Percentiles rank a stretch among this genome's conserved stretches.
phyloP scores from a whole-genome alignment of 768 basidiomycete species.

The Tulasnella sp. region DNA sequence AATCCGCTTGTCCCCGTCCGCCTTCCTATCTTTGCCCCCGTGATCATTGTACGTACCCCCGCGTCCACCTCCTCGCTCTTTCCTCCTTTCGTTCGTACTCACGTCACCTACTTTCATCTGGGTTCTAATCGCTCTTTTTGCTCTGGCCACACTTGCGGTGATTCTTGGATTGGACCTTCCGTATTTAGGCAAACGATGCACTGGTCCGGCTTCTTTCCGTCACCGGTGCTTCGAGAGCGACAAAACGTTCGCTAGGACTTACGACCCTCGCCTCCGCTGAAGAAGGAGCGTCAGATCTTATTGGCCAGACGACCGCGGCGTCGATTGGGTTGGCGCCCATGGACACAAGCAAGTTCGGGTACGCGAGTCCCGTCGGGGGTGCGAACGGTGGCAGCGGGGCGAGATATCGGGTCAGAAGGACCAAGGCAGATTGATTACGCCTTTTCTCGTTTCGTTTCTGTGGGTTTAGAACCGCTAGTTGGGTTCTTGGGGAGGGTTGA shows the following conservation, averaged over 20 bases:
- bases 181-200: constrained; percentile 51
- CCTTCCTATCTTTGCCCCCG: constrained; percentile 71
- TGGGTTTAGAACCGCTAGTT: background rate
- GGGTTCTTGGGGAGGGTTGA: background rate
- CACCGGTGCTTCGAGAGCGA: constrained; percentile 26
- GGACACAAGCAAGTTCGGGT: background rate
- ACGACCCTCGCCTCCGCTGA: constrained; percentile 6
- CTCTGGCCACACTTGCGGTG: no score
- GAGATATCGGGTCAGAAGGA: background rate
- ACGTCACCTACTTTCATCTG: background rate
- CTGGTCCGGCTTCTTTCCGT: constrained; percentile 67
- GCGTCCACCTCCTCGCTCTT: constrained; percentile 31
- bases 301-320: background rate
- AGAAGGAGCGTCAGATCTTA: background rate
- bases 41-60: constrained; percentile 54
- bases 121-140: background rate
- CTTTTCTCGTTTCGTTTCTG: background rate
- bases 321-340: background rate
- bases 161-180: background rate
- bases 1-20: constrained; percentile 75
- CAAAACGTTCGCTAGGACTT: constrained; percentile 25
- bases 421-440: background rate
- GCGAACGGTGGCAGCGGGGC: background rate
- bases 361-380: constrained; percentile 3
- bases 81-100: background rate